Percentiles rank a stretch among this genome's conserved stretches.
These are phyloP conservation scores for Nematocida parisii DNA, from an alignment of 371 early-diverging fungal genomes.

Conservation along the genomic window DNA sequence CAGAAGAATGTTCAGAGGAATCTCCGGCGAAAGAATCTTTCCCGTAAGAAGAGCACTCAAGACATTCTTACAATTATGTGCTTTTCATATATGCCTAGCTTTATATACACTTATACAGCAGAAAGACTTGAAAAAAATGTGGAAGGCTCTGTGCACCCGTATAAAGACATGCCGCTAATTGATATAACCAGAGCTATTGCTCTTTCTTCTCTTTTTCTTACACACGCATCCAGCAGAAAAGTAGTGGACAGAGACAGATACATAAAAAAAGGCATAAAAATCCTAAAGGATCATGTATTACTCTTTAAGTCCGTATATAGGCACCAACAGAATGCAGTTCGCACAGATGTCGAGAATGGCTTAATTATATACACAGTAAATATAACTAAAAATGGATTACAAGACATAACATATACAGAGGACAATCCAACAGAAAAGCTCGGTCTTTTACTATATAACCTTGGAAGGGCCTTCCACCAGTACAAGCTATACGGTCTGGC, in stretches of 20 bases:
- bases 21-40: conserved; percentile 33
- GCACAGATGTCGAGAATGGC: conserved; percentile 17
- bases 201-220: conserved; percentile 60
- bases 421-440: conserved; percentile 47
- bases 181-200: conserved; percentile 45
- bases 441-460: conserved; percentile 62
- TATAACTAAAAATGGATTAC: conserved; percentile 11
- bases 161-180: conserved; percentile 26
- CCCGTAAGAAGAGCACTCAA: not conserved
- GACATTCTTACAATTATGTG: conserved; percentile 31
- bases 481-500: conserved; percentile 66
- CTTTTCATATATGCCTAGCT: conserved; percentile 57
- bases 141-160: not conserved
- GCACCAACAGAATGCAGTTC: not conserved
- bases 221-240: conserved; percentile 62
- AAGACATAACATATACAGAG: conserved; percentile 30
- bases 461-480: conserved; percentile 68
- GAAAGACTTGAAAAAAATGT: conserved; percentile 22
- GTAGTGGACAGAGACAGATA: conserved; percentile 62
- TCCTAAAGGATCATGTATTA: conserved; percentile 37
- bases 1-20: conserved; percentile 62
- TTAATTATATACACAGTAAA: conserved; percentile 56
- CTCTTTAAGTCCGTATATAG: not conserved
- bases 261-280: conserved; percentile 60
- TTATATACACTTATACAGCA: conserved; percentile 50